Percentiles rank a stretch among this genome's conserved stretches.
These are phyloP conservation scores for Flaveria bidentis DNA, from an alignment of 129 eudicot species.

Conservation along the genomic window DNA sequence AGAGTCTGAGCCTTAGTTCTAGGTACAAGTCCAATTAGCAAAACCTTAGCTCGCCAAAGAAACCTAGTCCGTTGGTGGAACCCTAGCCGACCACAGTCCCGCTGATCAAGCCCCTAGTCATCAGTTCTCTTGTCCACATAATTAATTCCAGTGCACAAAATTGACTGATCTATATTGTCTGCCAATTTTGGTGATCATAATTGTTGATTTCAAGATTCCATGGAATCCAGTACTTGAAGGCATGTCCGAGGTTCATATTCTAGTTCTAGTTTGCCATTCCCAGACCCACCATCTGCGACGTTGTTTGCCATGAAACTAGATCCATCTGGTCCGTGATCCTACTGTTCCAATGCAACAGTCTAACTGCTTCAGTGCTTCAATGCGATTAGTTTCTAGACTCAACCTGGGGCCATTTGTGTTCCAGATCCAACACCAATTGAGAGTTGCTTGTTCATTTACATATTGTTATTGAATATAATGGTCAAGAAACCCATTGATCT, in stretches of 20 bases:
- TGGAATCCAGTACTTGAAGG: background rate
- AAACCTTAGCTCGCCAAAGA: background rate
- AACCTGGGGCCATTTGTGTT: background rate
- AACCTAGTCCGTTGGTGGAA: background rate
- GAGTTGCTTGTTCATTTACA: background rate
- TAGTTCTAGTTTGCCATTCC: background rate
- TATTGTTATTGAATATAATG: background rate
- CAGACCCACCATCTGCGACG: background rate
- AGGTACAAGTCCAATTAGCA: background rate
- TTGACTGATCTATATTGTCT: background rate
- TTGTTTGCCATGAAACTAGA: background rate
- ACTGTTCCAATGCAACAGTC: slow-evolving; percentile 1
- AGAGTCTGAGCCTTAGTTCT: slow-evolving; percentile 7
- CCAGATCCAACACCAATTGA: background rate
- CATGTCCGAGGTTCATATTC: background rate
- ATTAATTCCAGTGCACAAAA: background rate
- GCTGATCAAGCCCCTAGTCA: background rate
- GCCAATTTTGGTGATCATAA: background rate
- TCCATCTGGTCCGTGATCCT: background rate
- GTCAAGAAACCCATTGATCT: background rate
- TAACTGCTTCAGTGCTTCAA: background rate
- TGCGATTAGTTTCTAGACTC: background rate
- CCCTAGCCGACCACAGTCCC: background rate
- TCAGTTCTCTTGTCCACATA: background rate
- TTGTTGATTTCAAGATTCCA: background rate